Evolutionary conservation across 2,329 filamentous ascomycete species (phyloP).

Genomic region (Botrytis squamosa): DNA sequence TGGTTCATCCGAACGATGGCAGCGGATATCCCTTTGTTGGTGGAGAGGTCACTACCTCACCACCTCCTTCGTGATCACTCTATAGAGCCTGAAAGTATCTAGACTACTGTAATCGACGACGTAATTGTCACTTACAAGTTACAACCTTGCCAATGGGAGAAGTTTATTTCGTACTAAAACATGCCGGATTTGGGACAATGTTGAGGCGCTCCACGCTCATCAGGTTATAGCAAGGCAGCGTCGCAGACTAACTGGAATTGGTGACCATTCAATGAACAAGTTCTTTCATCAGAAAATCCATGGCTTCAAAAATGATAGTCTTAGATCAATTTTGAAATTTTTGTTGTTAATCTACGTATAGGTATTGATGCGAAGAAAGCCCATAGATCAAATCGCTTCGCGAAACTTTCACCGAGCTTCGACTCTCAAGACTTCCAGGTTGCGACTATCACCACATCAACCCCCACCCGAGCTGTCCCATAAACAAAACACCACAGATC

Average conservation of each 20-base stretch:
- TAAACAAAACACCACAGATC: constrained; percentile 8
- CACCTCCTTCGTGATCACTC: neutral
- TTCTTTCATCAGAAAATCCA: neutral
- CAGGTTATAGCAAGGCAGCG: neutral
- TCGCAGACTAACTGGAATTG: neutral
- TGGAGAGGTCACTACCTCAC: neutral
- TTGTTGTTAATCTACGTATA: neutral
- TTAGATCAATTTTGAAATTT: neutral
- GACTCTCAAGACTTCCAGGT: neutral
- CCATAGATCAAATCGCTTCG: neutral
- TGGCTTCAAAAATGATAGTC: neutral
- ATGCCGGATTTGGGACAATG: neutral
- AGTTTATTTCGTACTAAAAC: neutral
- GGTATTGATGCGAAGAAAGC: neutral
- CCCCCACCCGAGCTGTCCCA: constrained; percentile 7
- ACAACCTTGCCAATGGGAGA: neutral
- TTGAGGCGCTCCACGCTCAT: neutral
- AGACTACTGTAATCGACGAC: neutral
- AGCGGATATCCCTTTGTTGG: neutral
- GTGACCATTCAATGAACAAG: neutral
- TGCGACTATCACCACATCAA: constrained; percentile 18
- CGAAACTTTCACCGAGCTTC: constrained; percentile 1
- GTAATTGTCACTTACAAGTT: neutral
- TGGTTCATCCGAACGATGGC: neutral
- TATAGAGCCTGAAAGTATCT: neutral